Evolutionary conservation across 371 early-diverging fungal genomes (phyloP).

Genomic region (Mortierella sp.): DNA sequence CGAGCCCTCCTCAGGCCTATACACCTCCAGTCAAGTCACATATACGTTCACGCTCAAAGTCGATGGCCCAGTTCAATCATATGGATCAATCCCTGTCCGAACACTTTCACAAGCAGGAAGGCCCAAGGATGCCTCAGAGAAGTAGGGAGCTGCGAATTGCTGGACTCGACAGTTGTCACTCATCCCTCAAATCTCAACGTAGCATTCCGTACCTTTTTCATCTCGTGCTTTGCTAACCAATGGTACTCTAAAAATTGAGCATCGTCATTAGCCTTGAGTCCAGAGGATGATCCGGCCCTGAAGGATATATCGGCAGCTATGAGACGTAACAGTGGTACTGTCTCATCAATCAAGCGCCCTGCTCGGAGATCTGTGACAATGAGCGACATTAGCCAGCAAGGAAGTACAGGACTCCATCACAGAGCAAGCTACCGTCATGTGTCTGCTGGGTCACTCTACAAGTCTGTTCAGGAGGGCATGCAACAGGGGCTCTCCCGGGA

Average conservation of each 20-base stretch:
- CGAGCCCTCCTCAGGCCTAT: not conserved
- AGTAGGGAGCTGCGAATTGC: slow-evolving; percentile 2
- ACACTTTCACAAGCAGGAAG: slow-evolving; percentile 2
- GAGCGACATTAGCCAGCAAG: slow-evolving; percentile 33
- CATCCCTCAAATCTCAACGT: not conserved
- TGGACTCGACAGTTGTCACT: not conserved
- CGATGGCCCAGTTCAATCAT: slow-evolving; percentile 43
- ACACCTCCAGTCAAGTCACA: slow-evolving; percentile 2
- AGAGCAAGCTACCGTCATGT: slow-evolving; percentile 46
- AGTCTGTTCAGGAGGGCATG: slow-evolving; percentile 40
- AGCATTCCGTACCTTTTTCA: slow-evolving; percentile 8
- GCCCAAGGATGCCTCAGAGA: not conserved
- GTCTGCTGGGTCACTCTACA: slow-evolving; percentile 39
- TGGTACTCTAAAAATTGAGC: not conserved
- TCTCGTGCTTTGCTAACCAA: not conserved
- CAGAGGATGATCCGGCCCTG: slow-evolving; percentile 3
- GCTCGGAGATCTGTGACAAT: slow-evolving; percentile 36
- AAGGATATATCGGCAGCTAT: not conserved
- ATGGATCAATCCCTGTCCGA: not conserved
- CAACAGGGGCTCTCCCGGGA: slow-evolving; percentile 20
- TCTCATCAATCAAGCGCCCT: slow-evolving; percentile 5
- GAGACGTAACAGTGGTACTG: not conserved
- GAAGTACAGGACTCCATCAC: slow-evolving; percentile 31
- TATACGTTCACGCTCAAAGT: slow-evolving; percentile 40
- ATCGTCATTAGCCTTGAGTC: not conserved